Conservation (phyloP, 73 alveolate species). For the Stentor roeselii region DNA sequence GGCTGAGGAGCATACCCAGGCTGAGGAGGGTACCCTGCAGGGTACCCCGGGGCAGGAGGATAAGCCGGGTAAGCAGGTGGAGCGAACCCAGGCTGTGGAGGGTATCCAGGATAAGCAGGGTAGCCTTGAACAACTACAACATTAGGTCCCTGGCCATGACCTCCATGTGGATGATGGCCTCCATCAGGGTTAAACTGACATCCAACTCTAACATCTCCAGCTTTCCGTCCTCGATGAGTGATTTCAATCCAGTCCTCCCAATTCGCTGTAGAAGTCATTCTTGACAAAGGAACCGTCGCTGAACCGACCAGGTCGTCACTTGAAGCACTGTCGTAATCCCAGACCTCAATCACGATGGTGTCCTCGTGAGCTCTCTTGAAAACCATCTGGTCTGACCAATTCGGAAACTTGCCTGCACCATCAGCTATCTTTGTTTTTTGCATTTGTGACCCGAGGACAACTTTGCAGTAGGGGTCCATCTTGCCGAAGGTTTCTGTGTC, state of each 20-base stretch:
- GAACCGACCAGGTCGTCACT: neutral
- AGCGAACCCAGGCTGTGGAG: constrained; percentile 18
- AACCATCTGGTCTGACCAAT: constrained; percentile 32
- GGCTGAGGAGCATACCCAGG: constrained; percentile 27
- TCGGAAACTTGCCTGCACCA: constrained; percentile 33
- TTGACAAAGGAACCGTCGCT: neutral
- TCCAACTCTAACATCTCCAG: constrained; percentile 15
- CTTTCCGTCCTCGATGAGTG: neutral
- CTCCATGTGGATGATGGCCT: neutral
- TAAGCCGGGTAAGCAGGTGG: constrained; percentile 21
- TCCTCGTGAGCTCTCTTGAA: neutral
- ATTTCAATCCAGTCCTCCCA: constrained; percentile 8
- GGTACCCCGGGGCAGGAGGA: too few species aligned
- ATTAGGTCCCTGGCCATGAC: neutral
- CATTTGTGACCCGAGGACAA: constrained; percentile 1
- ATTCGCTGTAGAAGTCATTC: neutral
- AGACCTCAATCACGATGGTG: neutral
- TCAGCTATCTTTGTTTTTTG: constrained; percentile 21
- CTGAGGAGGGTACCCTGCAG: constrained; percentile 21
- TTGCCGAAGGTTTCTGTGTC: constrained; percentile 34
- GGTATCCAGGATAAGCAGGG: constrained; percentile 2
- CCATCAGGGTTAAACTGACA: neutral
- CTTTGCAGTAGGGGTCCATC: constrained; percentile 40
- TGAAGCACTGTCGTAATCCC: constrained; percentile 9
- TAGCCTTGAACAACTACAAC: too few species aligned